Percentiles rank a stretch among this genome's conserved stretches.
Conservation (phyloP, 805 yeast species). For the Tetrapisispora iriomotensis region DNA sequence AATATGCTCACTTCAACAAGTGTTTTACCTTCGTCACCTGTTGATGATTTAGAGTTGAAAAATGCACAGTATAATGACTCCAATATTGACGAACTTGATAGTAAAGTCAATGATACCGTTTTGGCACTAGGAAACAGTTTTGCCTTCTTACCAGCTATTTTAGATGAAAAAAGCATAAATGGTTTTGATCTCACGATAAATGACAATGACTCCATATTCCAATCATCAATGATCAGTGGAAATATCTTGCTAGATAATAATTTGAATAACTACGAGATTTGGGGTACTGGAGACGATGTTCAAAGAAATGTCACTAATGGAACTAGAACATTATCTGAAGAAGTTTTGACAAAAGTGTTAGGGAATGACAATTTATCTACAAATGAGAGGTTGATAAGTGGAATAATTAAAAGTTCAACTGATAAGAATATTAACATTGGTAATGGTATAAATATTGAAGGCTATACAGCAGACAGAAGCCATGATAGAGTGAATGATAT, state of each 20-base stretch:
- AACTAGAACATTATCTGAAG: slow-evolving; percentile 6
- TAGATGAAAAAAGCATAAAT: not conserved
- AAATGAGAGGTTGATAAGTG: not conserved
- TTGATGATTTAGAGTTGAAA: too few species aligned
- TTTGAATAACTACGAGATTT: not conserved
- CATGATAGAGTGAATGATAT: slow-evolving; percentile 2
- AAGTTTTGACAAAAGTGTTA: slow-evolving; percentile 8
- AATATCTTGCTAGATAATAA: not conserved
- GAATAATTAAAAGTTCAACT: slow-evolving; percentile 5
- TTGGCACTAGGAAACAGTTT: slow-evolving; percentile 3
- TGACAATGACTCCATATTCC: not conserved
- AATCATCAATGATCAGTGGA: not conserved
- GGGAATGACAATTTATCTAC: slow-evolving; percentile 1
- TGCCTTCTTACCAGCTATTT: slow-evolving; percentile 1
- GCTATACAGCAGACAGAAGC: slow-evolving; percentile 12
- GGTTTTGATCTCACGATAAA: not conserved
- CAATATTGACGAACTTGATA: not conserved
- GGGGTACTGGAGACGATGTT: not conserved
- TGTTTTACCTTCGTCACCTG: too few species aligned
- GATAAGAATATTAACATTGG: slow-evolving; percentile 16
- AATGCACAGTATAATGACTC: too few species aligned
- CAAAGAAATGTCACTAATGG: not conserved
- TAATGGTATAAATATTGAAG: slow-evolving; percentile 15
- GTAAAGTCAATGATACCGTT: not conserved
- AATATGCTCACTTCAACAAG: too few species aligned